Evolutionary conservation across 257 asterid genomes (phyloP), one percentile per base, ranked within the genome.

Genomic region (Jacaranda copaia): DNA sequence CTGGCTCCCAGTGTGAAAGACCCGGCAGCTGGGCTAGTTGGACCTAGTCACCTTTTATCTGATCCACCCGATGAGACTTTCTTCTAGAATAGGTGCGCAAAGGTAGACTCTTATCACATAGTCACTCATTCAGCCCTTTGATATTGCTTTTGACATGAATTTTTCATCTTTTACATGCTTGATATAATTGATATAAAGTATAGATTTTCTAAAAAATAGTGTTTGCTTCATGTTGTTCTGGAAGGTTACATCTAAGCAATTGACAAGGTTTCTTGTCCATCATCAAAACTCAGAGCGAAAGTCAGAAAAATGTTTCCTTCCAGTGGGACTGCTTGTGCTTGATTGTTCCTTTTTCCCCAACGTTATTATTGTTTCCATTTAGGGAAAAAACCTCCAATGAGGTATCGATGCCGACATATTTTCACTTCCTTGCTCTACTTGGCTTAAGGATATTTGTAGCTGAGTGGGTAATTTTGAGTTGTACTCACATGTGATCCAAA

Each of bases 371-470:
- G 48, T 61, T 82, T 51, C 61, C 36, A 45, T 80, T 85, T 81
- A 96, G 98, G 97, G 2, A 88, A 80, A 83, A 63, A 77, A 48
- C 82, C 73, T 85, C 88, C 20, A 89, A 89, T 72, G 93, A 90
- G 66, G 67, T 91, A 58, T 97, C 98, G 8, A 91, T 96, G 97
- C 98, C 99, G 56, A 93, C 99, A 38, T 96, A 90, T 82, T 96
- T 96, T 76, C 97, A 97, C 35, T 93, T 96, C 87, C 97, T 96
- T 70, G 97, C 97, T 36, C 77, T 96, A 84, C 97, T 96, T 77
- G 98, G 96, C 88, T 96, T 96, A 87, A 93, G 91, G 85, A 91
- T 96, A 68, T 96, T 96, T 79, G 89, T 92, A 65, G 98, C 88
- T 55, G 99, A 93, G 90, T 90, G 93, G 98, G 99, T 91, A 72